Evolutionary conservation across 2,329 filamentous ascomycete species (phyloP), one percentile per base, ranked within the genome.

Genomic region (Akanthomyces uredinophilus): DNA sequence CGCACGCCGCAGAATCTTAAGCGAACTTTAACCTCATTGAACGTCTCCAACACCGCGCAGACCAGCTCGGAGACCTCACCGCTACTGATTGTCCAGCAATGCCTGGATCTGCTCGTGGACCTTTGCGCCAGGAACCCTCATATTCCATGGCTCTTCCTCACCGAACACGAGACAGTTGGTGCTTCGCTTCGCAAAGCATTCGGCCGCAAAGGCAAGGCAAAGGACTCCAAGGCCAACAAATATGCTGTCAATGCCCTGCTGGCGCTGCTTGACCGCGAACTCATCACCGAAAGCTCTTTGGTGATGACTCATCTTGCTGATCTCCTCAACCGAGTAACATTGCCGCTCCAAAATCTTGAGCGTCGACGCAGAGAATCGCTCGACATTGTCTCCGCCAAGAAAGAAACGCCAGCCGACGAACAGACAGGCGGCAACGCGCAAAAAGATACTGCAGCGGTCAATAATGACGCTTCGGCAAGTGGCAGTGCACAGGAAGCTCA

Each of bases 211-310:
- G 92, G 91, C 69, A 98, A 98, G 74, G 84, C 80, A 58, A 95
- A 94, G 75, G 94, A 96, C 66, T 86, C 81, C 67, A 96, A 90
- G 74, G 87, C 91, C 32, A 87, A 88, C 67, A 95, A 91, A 72
- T 99, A 90, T 72, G 92, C 96, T 11, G 84, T 99, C 72, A 99
- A 99, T 73, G 92, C 93, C 16, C 79, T 99, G 35, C 82, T 99
- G 52, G 88, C 87, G 64, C 82, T 99, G 5, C 83, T 99, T 24
- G 95, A 98, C 72, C 90, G 95, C n/a, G 91, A 92, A 66, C 81
- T 98, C 64, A 93, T 99, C 66, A 96, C 96, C 78, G 95, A 99
- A 76, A 99, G 92, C 75, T 93, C 94, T n/a, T 83, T 88, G 7
- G 94, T 96, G 62, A 98, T 99, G 93, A 94, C 96, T 68, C 88